Evolutionary conservation across 2,329 filamentous ascomycete genomes (phyloP).

Genomic region (Cordyceps cateniannulata): DNA sequence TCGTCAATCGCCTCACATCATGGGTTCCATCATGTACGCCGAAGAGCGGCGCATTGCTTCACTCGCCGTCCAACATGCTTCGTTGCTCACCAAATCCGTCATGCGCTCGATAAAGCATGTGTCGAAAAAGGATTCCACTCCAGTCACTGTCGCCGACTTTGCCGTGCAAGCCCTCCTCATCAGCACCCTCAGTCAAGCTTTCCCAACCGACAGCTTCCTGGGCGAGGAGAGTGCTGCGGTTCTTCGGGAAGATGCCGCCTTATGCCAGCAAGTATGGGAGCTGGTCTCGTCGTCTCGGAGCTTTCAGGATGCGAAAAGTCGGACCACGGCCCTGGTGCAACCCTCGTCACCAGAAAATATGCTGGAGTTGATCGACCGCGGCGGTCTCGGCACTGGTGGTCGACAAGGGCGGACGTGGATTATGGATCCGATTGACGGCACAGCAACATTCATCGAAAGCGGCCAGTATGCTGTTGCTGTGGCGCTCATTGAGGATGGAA

Average conservation of each 20-base stretch:
- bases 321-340: constrained; percentile 19
- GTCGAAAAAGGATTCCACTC: constrained; percentile 44
- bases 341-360: constrained; percentile 41
- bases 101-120: constrained; percentile 33
- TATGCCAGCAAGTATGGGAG: constrained; percentile 45
- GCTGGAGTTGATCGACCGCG: constrained; percentile 46
- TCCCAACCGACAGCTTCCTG: constrained; percentile 43
- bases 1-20: not conserved
- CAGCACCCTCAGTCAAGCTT: constrained; percentile 39
- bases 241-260: constrained; percentile 34
- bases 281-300: constrained; percentile 29
- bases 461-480: constrained; percentile 44
- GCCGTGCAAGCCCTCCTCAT: constrained; percentile 49
- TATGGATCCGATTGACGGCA: constrained; percentile 48
- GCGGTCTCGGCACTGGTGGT: constrained; percentile 29
- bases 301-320: not conserved
- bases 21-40: not conserved
- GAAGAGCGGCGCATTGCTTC: constrained; percentile 1
- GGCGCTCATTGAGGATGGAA: constrained; percentile 37
- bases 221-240: constrained; percentile 47
- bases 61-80: constrained; percentile 41
- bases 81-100: constrained; percentile 41
- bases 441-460: constrained; percentile 39
- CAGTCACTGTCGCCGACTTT: constrained; percentile 51
- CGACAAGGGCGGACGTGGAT: constrained; percentile 37